Conservation (phyloP, 2,329 filamentous ascomycete species). For the Alternaria hordeiaustralica region DNA sequence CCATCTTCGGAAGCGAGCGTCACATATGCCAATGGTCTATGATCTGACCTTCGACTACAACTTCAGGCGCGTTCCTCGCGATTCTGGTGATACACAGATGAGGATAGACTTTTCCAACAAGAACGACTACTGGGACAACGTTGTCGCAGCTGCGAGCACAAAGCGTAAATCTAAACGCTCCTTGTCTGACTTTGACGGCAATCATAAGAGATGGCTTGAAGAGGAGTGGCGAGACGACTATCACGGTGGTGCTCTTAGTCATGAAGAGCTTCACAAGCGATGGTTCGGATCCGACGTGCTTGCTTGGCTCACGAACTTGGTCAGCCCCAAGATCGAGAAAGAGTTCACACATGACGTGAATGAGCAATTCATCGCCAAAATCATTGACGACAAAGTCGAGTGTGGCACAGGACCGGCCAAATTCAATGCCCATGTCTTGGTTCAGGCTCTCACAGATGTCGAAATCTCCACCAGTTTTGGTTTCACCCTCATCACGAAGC, state of each 20-base stretch:
- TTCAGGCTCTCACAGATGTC: conserved; percentile 7
- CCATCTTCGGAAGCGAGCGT: conserved; percentile 18
- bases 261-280: conserved; percentile 44
- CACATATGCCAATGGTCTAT: conserved; percentile 4
- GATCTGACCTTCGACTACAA: conserved; percentile 23
- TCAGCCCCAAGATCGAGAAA: conserved; percentile 10
- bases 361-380: conserved; percentile 11
- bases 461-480: conserved; percentile 8
- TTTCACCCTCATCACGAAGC: conserved; percentile 11
- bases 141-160: conserved; percentile 20
- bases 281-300: conserved; percentile 46
- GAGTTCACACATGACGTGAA: conserved; percentile 11
- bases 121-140: conserved; percentile 17
- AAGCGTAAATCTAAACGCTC: conserved; percentile 38
- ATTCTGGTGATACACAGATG: conserved; percentile 14
- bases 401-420: conserved; percentile 1
- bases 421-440: conserved; percentile 4
- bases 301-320: conserved; percentile 20
- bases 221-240: conserved; percentile 48
- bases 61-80: conserved; percentile 9
- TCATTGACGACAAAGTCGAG: conserved; percentile 9
- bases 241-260: conserved; percentile 31
- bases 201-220: conserved; percentile 49
- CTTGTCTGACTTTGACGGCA: conserved; percentile 37
- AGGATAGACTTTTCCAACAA: conserved; percentile 18